phyloP scores from a whole-genome alignment of 2,329 filamentous ascomycete species.

The Neocatenulostroma microsporum region DNA sequence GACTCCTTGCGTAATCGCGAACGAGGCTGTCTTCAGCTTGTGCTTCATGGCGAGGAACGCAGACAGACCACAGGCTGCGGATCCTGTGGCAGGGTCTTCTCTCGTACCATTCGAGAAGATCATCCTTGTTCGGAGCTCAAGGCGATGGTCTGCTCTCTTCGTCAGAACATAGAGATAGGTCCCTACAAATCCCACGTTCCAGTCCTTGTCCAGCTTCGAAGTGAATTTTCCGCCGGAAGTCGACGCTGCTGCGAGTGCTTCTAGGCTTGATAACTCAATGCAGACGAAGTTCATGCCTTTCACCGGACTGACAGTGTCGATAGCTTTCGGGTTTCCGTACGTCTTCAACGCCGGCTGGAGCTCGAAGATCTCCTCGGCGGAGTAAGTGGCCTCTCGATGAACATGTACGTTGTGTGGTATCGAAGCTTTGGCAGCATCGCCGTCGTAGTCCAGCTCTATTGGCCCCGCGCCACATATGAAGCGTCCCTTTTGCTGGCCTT shows the following conservation, averaged over 20 bases:
- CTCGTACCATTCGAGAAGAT: conserved; percentile 40
- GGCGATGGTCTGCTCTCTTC: not conserved
- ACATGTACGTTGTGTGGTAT: conserved; percentile 62
- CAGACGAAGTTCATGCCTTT: conserved; percentile 68
- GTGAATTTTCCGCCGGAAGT: conserved; percentile 28
- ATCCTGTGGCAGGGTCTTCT: conserved; percentile 47
- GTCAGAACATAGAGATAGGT: conserved; percentile 52
- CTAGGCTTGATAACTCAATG: conserved; percentile 53
- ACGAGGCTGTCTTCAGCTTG: conserved; percentile 29
- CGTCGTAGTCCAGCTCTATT: conserved; percentile 35
- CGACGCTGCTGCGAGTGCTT: conserved; percentile 46
- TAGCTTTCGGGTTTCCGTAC: conserved; percentile 6
- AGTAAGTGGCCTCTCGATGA: conserved; percentile 38
- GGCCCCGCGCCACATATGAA: conserved; percentile 40
- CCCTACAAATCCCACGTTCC: conserved; percentile 47
- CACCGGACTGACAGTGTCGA: conserved; percentile 47
- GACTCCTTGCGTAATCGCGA: conserved; percentile 42
- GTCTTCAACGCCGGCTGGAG: conserved; percentile 30
- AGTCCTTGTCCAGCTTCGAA: conserved; percentile 38
- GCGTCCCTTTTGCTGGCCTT: conserved; percentile 23
- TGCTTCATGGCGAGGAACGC: conserved; percentile 38
- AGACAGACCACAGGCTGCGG: conserved; percentile 41
- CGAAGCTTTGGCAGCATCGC: conserved; percentile 47
- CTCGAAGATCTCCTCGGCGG: conserved; percentile 25
- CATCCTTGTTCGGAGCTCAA: conserved; percentile 53